These are phyloP conservation scores for Apiosordaria backusii DNA, from an alignment of 495 filamentous ascomycete species.

Conservation along the genomic window DNA sequence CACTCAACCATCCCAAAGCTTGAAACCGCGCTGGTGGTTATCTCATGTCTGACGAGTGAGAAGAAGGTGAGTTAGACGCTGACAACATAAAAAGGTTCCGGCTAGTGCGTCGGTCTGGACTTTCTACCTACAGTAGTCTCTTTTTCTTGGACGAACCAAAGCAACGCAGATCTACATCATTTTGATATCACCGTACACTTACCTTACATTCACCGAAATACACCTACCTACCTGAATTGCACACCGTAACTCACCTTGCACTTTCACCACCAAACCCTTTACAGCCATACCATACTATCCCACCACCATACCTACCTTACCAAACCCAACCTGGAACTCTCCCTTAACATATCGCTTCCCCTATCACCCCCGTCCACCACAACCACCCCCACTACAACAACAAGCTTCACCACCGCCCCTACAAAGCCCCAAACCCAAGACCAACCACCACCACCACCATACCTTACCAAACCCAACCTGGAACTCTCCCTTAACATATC, in stretches of 20 bases:
- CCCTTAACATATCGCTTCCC: constrained; percentile 1
- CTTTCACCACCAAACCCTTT: not conserved
- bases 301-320: not conserved
- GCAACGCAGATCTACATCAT: constrained; percentile 1
- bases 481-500: constrained; percentile 8
- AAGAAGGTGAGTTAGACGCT: not conserved
- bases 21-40: not conserved
- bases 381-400: constrained; percentile 5
- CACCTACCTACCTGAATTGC: not conserved
- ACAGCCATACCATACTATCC: constrained; percentile 1
- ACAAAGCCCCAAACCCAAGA: too few species aligned
- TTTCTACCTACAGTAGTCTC: not conserved
- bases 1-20: not conserved
- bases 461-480: not conserved
- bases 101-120: not conserved
- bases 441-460: not conserved
- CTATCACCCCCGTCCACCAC: constrained; percentile 5
- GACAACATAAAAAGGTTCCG: not conserved
- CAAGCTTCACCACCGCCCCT: not conserved
- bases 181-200: not conserved
- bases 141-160: not conserved
- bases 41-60: not conserved
- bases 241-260: not conserved
- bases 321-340: constrained; percentile 3
- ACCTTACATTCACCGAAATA: not conserved